Base-by-base conservation (phyloP, 129 eudicot genomes). In the Chrysanthemum lavandulifolium region DNA sequence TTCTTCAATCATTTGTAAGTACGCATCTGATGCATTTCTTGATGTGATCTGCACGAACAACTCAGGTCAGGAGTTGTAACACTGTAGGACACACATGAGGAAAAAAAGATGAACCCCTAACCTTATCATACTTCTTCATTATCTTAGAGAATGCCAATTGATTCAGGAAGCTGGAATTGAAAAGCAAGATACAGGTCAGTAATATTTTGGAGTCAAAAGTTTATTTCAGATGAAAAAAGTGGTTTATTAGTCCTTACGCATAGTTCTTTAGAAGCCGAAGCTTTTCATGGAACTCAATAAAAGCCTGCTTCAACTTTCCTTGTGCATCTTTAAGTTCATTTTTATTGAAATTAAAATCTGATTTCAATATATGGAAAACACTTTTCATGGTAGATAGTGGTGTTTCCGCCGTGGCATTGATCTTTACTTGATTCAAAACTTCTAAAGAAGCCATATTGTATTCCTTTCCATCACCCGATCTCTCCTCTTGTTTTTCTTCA, bases 71-170 rank as follows among this genome's bases (percentile, higher is more conserved):
- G 61, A 29, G 3, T 47, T 2, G n/a, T 15, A 72, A 45, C 13
- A 1, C 61, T 10, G 47, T 40, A 40, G 0, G 49, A 21, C 11
- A 61, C 61, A 40, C 54, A 14, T 40, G 1, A 52, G 10, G 47
- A n/a, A 16, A 8, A 4, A 4, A 62, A 7, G 1, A 10, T 1
- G 18, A 52, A 76, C 23, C 47, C 15, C 75, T 68, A 21, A 87
- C 85, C 93, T 87, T 84, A 67, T 87, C 93, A 49, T 87, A 84
- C 68, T 87, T 87, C 76, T 87, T 82, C 89, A 87, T 77, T 75
- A 87, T 84, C 76, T 84, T 84, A 19, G 89, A 84, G 45, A 84
- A 82, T 0, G 89, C 89, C 84, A 80, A 49, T 53, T 74, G 79
- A 55, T 87, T 87, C 76, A 87, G 73, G 45, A 87, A 87, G 18